Evolutionary conservation across 129 eudicot species (phyloP).

Genomic region (Oenanthe sinensis): DNA sequence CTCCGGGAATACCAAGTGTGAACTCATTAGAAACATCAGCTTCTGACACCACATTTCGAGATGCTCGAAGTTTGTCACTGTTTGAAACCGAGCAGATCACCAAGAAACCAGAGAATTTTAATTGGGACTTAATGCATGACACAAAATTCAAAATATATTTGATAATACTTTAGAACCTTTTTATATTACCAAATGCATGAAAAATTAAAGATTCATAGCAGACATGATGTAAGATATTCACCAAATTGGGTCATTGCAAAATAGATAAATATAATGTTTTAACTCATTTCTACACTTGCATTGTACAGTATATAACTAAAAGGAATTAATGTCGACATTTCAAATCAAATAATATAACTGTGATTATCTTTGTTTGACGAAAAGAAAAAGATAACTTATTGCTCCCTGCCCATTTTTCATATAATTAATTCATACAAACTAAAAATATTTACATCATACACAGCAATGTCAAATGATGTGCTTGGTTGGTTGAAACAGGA

Average conservation of each 20-base stretch:
- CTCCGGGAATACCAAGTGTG: constrained; percentile 76
- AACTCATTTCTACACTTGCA: background rate
- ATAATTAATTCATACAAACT: background rate
- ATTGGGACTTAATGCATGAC: background rate
- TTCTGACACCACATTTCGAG: constrained; percentile 70
- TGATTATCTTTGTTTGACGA: background rate
- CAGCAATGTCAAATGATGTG: background rate
- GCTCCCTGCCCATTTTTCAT: background rate
- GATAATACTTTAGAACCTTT: background rate
- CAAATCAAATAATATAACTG: background rate
- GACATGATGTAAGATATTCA: background rate
- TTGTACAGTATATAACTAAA: background rate
- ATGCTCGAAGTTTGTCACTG: constrained; percentile 85
- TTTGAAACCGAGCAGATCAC: background rate
- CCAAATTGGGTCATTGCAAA: background rate
- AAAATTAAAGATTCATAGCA: background rate
- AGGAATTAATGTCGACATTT: background rate
- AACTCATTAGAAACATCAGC: constrained; percentile 71
- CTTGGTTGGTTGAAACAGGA: background rate
- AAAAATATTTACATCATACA: background rate
- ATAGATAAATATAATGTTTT: background rate
- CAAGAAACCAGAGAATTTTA: background rate
- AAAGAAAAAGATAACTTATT: too few relatives aligned
- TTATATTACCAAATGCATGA: background rate
- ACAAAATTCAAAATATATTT: background rate